Evolutionary conservation across 192 early-diverging fungal genomes (phyloP).

Genomic region (Backusella tarrabulga): DNA sequence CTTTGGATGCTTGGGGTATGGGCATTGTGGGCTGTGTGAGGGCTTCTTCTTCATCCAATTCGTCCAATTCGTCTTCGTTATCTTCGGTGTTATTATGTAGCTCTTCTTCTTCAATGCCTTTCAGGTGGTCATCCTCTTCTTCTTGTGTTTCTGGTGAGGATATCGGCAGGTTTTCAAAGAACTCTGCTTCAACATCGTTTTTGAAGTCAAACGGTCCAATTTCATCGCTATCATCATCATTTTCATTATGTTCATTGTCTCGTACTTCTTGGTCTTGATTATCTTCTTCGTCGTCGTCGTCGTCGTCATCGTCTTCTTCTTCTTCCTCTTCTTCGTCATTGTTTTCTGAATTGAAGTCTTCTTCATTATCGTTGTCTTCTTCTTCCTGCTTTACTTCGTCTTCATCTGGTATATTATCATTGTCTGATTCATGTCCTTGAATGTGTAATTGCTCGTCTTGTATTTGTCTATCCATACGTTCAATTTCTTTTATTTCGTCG

Average conservation of each 20-base stretch:
- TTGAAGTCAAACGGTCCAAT: not conserved
- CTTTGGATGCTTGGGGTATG: not conserved
- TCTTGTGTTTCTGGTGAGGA: not conserved
- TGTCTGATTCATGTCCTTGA: not conserved
- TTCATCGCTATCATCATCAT: not conserved
- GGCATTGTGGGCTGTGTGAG: not conserved
- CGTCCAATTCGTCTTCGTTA: not conserved
- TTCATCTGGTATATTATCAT: conserved; percentile 4
- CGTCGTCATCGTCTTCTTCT: not conserved
- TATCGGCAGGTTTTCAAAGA: not conserved
- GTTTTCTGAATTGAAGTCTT: not conserved
- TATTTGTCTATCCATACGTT: conserved; percentile 12
- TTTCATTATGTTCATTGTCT: not conserved
- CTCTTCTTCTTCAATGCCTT: not conserved
- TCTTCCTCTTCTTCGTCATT: conserved; percentile 6
- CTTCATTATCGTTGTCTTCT: conserved; percentile 12
- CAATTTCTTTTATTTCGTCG: conserved; percentile 14
- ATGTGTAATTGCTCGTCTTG: conserved; percentile 11
- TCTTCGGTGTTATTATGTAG: not conserved
- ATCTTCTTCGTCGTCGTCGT: not conserved
- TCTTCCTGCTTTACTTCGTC: not conserved
- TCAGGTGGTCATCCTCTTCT: not conserved
- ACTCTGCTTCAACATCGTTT: conserved; percentile 6
- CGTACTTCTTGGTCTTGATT: not conserved
- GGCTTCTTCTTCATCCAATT: not conserved